A percentile compares a stretch with the other conserved stretches of the same genome.
Conservation (phyloP, 1,139 yeast genomes). For the Yamadazyma atmosphaerica region DNA sequence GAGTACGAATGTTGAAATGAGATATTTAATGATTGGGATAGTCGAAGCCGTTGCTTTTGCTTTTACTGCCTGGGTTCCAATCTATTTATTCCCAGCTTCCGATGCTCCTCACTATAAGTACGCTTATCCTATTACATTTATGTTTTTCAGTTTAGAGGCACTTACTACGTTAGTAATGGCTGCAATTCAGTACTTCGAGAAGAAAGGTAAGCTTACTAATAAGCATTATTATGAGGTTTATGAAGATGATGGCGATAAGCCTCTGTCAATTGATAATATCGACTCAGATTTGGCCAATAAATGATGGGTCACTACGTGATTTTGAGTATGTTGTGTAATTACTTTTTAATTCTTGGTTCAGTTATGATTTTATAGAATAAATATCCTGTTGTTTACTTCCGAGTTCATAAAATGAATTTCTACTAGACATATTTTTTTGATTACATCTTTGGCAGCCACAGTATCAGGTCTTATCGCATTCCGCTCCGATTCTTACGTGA, state of each 20-base stretch:
- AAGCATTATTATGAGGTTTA: constrained; percentile 6
- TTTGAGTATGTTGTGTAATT: too few species aligned
- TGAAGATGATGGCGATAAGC: constrained; percentile 2
- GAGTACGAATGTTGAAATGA: constrained; percentile 19
- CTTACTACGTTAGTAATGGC: constrained; percentile 14
- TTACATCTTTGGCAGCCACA: too few species aligned
- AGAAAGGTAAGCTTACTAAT: constrained; percentile 9
- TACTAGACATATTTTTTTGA: too few species aligned
- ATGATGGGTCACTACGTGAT: too few species aligned
- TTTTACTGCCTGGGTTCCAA: constrained; percentile 22
- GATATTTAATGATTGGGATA: constrained; percentile 19
- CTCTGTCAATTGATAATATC: too few species aligned
- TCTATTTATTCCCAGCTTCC: constrained; percentile 14
- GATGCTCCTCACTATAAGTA: constrained; percentile 21
- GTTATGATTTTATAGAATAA: too few species aligned
- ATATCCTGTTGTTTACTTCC: too few species aligned
- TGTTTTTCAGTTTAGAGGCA: constrained; percentile 19
- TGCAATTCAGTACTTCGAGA: constrained; percentile 8
- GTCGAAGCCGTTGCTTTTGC: constrained; percentile 20
- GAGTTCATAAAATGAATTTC: too few species aligned
- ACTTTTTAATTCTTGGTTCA: too few species aligned
- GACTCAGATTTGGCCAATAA: too few species aligned
- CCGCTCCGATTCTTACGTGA: neutral
- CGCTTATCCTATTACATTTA: constrained; percentile 21
- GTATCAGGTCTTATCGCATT: too few species aligned